Base-by-base conservation (phyloP, 2,329 filamentous ascomycete genomes). In the Geosmithia morbida region DNA sequence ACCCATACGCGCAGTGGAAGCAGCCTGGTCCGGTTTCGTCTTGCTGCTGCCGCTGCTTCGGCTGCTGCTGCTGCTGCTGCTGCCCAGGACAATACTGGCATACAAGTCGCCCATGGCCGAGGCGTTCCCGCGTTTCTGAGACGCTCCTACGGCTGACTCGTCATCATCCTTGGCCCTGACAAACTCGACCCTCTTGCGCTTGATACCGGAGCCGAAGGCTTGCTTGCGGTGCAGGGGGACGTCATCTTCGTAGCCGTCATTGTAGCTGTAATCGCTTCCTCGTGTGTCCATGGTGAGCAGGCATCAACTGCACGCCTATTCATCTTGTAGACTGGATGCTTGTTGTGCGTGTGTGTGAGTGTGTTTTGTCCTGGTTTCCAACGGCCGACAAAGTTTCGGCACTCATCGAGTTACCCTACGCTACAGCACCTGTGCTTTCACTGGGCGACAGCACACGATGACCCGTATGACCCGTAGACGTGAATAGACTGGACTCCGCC, bases 1-100 rank as follows among this genome's bases (percentile, higher is more conserved):
- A 37, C 13, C 14, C 11, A 11, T 37, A 13, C 11, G 3, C 11
- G 6, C 10, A 37, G 33, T 11, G 3, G 29, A 30, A 6, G 33
- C 33, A 11, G 33, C 33, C 10, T 11, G 14, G 14, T 37, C 33
- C 11, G 2, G 8, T 29, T 46, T 47, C n/a, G 44, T 46, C n/a
- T 20, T 46, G 2, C 48, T 17, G 5, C 48, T 45, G n/a, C n/a
- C n/a, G n/a, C 17, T 41, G 19, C 11, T 42, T 47, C 22, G 47
- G 48, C 18, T 4, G 55, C 47, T 16, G 46, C n/a, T n/a, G n/a
- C 18, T 2, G 49, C 16, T 17, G 53, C 19, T 29, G 43, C 22
- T 13, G 54, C 39, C 69, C n/a, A 85, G 65, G 18, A 87, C 83
- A 49, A 87, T 71, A 50, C 72, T 76, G 22, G 85, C 71, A 54